Base-by-base conservation (phyloP, 345 rosid species). In the Mangifera indica region DNA sequence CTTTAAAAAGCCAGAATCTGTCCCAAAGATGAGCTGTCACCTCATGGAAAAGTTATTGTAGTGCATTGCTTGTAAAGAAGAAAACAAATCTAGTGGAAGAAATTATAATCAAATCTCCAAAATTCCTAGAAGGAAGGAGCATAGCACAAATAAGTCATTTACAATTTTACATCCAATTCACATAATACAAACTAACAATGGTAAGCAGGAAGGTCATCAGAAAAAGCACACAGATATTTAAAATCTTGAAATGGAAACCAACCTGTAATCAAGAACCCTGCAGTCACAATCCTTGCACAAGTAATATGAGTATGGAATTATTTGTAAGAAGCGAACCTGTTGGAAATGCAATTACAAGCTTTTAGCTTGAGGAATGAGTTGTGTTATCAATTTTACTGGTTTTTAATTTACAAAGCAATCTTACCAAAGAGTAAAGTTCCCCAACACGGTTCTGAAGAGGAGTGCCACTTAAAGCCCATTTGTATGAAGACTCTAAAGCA, bases 371-470 rank as follows among this genome's bases (percentile, higher is more conserved):
- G 69, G 69, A 10, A 74, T 56, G 70, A 78, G 67, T 63, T 65
- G 11, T 49, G 65, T 45, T 29, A 58, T 22, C 67, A 46, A n/a
- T 72, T 54, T 24, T 21, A 63, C 7, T 37, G 42, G 9, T 37
- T 63, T 32, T 40, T 68, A n/a, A 24, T 77, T 12, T 48, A 64
- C 69, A 63, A 24, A 22, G 66, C 60, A 59, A 81, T 74, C 86
- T 91, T 74, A 95, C 98, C 80, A 95, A 78, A 69, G 99, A 92
- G 85, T 95, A 95, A 70, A 95, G 93, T 78, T 95, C 99, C 69
- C 98, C 99, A 63, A 95, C 98, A 59, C 98, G 99, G 69, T 95
- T 95, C 81, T 95, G 99, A 66, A 95, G 91, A 72, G 99, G 99
- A 69, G 99, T 95, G 69, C 99, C 99, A 65, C 99, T 95, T 75